A percentile compares a stretch with the other conserved stretches of the same genome.
phyloP scores from a whole-genome alignment of 768 basidiomycete species.

The Pleurotus djamor region DNA sequence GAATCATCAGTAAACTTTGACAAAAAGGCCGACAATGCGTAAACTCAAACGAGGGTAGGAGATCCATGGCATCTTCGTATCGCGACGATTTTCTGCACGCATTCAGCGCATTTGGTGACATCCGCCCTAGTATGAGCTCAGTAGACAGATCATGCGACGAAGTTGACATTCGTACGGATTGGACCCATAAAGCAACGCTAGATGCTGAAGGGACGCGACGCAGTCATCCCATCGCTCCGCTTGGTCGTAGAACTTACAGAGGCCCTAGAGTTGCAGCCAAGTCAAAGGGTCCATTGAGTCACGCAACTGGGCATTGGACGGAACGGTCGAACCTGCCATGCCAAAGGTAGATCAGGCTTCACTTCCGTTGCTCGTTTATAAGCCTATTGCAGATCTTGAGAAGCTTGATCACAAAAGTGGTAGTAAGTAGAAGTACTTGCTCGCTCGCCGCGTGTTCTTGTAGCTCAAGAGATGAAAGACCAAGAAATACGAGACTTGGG shows the following conservation, averaged over 20 bases:
- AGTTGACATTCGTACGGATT: constrained; percentile 36
- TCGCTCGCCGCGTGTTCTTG: constrained; percentile 74
- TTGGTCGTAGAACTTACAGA: constrained; percentile 71
- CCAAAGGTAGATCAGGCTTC: constrained; percentile 70
- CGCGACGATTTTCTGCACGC: constrained; percentile 73
- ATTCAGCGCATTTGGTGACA: constrained; percentile 75
- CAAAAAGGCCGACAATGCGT: neutral
- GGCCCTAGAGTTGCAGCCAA: constrained; percentile 47
- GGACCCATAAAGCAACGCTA: constrained; percentile 57
- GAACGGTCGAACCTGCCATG: constrained; percentile 70
- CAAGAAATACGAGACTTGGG: constrained; percentile 80
- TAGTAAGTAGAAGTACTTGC: constrained; percentile 50
- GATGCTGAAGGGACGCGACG: constrained; percentile 46
- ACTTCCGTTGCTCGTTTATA: constrained; percentile 75
- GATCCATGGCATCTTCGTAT: constrained; percentile 60
- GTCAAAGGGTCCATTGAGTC: neutral
- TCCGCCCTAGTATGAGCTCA: constrained; percentile 52
- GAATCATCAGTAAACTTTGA: constrained; percentile 1
- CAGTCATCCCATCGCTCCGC: constrained; percentile 56
- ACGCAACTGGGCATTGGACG: constrained; percentile 9
- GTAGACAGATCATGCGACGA: neutral
- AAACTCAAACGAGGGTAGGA: constrained; percentile 42
- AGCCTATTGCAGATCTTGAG: constrained; percentile 37
- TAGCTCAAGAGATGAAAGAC: constrained; percentile 75
- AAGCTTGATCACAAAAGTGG: neutral